Conservation (phyloP, 768 basidiomycete genomes). For the Lentinula edodes region DNA sequence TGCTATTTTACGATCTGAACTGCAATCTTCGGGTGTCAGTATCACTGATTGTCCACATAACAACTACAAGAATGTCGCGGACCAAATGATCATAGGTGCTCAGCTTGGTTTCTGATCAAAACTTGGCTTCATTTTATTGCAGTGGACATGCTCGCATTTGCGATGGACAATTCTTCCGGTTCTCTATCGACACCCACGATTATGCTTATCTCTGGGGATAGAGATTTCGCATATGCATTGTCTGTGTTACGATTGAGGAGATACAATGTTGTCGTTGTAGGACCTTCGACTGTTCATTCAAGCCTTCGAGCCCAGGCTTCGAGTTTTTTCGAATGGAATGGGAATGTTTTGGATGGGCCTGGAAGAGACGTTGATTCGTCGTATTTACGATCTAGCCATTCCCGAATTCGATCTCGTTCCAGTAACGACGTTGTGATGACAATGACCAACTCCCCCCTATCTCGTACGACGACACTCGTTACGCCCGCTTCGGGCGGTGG, state of each 20-base stretch:
- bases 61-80: constrained; percentile 34
- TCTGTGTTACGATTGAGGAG: constrained; percentile 49
- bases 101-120: neutral
- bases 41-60: constrained; percentile 35
- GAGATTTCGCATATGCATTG: constrained; percentile 62
- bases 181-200: constrained; percentile 43
- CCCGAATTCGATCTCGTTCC: neutral
- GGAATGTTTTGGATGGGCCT: constrained; percentile 27
- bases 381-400: neutral
- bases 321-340: constrained; percentile 39
- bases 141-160: constrained; percentile 21
- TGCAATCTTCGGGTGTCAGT: constrained; percentile 18
- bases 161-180: constrained; percentile 52
- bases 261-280: constrained; percentile 48
- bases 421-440: neutral
- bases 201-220: constrained; percentile 61
- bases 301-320: constrained; percentile 20
- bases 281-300: constrained; percentile 17
- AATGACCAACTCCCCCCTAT: neutral
- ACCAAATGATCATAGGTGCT: constrained; percentile 47
- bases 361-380: neutral
- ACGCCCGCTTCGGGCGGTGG: neutral
- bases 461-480: neutral
- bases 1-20: neutral
- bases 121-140: constrained; percentile 16